Percentiles rank a stretch among this genome's conserved stretches.
phyloP scores from a whole-genome alignment of 495 filamentous ascomycete species.

The Hypoxylon cercidicola region DNA sequence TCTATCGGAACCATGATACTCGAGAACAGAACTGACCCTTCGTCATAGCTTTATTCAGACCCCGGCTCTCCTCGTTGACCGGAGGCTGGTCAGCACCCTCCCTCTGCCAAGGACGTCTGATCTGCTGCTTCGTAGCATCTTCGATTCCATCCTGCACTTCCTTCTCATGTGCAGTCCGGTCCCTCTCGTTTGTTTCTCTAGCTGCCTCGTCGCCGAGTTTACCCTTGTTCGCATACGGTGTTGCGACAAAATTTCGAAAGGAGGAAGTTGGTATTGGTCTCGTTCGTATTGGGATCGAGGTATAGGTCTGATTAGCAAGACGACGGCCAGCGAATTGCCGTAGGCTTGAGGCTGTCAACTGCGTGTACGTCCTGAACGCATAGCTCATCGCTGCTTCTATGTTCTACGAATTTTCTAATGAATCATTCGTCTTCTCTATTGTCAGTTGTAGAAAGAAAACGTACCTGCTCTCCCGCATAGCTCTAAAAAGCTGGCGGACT shows the following conservation, averaged over 20 bases:
- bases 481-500: constrained; percentile 22
- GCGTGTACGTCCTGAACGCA: constrained; percentile 42
- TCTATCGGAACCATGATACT: background rate
- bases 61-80: constrained; percentile 51
- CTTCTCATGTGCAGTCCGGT: constrained; percentile 51
- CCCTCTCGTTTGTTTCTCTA: constrained; percentile 50
- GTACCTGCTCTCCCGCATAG: constrained; percentile 6
- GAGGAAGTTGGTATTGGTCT: background rate
- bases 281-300: background rate
- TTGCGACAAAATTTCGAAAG: constrained; percentile 22
- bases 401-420: constrained; percentile 16
- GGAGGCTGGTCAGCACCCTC: constrained; percentile 69
- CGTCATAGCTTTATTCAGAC: constrained; percentile 64
- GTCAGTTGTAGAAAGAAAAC: background rate
- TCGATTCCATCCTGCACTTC: constrained; percentile 48
- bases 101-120: constrained; percentile 73
- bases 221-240: constrained; percentile 15
- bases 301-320: constrained; percentile 5
- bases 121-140: constrained; percentile 44
- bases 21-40: constrained; percentile 64
- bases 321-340: constrained; percentile 26
- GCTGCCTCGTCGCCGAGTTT: constrained; percentile 43
- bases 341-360: constrained; percentile 36
- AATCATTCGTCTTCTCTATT: constrained; percentile 5
- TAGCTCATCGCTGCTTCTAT: constrained; percentile 46